A percentile compares a stretch with the other conserved stretches of the same genome.
phyloP scores from a whole-genome alignment of 139 green algal species.

The Coelastrella sp. region DNA sequence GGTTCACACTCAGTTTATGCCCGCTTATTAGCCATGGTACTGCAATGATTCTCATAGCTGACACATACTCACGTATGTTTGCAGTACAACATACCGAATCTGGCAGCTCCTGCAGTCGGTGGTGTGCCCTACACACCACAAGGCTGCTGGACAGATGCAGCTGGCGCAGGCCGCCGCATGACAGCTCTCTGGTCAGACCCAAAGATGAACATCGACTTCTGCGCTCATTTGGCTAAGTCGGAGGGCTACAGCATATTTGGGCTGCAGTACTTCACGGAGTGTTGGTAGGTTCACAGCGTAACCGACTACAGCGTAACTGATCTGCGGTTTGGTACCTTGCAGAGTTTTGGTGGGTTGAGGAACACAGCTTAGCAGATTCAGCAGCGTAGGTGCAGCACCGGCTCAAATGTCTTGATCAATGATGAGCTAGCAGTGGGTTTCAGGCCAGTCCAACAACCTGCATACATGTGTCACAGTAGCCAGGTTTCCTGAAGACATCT shows the following conservation, averaged over 20 bases:
- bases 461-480: too few species aligned
- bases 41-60: not conserved
- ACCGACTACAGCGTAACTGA: not conserved
- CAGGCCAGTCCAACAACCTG: too few species aligned
- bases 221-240: not conserved
- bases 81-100: not conserved
- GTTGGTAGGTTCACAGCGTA: not conserved
- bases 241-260: constrained; percentile 4
- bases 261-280: not conserved
- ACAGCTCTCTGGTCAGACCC: not conserved
- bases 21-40: too few species aligned
- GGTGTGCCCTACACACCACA: not conserved
- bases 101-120: not conserved
- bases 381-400: too few species aligned
- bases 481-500: too few species aligned
- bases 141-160: not conserved
- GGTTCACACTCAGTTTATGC: too few species aligned
- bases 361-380: too few species aligned
- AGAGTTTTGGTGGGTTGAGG: too few species aligned
- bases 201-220: not conserved
- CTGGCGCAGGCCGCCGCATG: not conserved
- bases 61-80: not conserved
- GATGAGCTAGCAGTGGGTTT: too few species aligned
- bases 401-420: too few species aligned
- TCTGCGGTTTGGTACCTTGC: not conserved